phyloP scores from a whole-genome alignment of 2,329 filamentous ascomycete genomes.

The Monosporascus ibericus region DNA sequence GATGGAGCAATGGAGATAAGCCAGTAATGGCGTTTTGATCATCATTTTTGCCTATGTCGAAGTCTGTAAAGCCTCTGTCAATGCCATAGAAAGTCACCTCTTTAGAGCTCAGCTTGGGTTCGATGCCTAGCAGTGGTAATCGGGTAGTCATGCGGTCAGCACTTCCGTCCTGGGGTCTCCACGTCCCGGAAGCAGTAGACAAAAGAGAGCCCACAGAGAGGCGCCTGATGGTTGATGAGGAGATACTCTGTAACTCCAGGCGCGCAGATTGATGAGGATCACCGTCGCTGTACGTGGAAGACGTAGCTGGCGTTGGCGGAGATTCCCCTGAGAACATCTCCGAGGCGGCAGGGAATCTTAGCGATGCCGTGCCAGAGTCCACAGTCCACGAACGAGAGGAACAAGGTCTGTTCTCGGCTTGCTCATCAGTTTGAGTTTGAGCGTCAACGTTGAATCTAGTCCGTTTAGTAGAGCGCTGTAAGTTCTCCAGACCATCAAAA shows the following conservation, averaged over 20 bases:
- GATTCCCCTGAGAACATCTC: slow-evolving; percentile 21
- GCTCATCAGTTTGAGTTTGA: slow-evolving; percentile 14
- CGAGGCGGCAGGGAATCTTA: slow-evolving; percentile 18
- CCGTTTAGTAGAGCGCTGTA: slow-evolving; percentile 21
- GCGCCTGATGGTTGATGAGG: slow-evolving; percentile 27
- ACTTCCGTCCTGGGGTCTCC: slow-evolving; percentile 15
- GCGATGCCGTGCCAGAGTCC: slow-evolving; percentile 19
- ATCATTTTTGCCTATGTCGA: slow-evolving; percentile 65
- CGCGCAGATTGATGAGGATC: slow-evolving; percentile 21
- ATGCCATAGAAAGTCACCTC: slow-evolving; percentile 57
- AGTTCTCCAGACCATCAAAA: slow-evolving; percentile 14
- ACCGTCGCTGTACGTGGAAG: slow-evolving; percentile 32
- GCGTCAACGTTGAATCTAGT: slow-evolving; percentile 18
- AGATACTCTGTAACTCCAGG: slow-evolving; percentile 10
- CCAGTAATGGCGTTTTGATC: slow-evolving; percentile 59
- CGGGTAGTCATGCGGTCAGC: slow-evolving; percentile 16
- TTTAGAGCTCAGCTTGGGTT: slow-evolving; percentile 17
- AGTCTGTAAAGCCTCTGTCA: slow-evolving; percentile 63
- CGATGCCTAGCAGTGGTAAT: slow-evolving; percentile 18
- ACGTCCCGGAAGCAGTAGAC: slow-evolving; percentile 39
- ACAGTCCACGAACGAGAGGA: slow-evolving; percentile 25
- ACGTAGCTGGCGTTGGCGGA: slow-evolving; percentile 35
- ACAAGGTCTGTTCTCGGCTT: slow-evolving; percentile 19
- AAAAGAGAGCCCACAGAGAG: slow-evolving; percentile 63
- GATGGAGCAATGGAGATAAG: slow-evolving; percentile 23